Conservation (phyloP, 2,329 filamentous ascomycete species). For the Colletotrichum sp. region DNA sequence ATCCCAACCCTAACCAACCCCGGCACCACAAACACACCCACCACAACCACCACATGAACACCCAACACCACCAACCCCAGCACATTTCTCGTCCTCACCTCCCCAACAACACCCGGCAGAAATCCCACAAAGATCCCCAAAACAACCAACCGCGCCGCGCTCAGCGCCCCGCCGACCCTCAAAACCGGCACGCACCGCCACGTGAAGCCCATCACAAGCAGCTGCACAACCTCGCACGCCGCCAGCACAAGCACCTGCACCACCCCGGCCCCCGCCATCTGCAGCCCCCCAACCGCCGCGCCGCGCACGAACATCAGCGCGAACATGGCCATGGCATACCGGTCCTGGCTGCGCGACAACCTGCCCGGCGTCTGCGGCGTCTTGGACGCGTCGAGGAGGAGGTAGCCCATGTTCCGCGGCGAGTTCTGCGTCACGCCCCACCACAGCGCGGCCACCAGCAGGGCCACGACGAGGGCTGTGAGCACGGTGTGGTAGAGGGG, state of each 20-base stretch:
- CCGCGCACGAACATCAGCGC: conserved; percentile 68
- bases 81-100: neutral
- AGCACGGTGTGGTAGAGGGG: conserved; percentile 37
- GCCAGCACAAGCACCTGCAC: conserved; percentile 73
- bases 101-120: neutral
- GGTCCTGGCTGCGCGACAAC: conserved; percentile 59
- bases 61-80: neutral
- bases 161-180: neutral
- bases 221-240: conserved; percentile 72
- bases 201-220: conserved; percentile 69
- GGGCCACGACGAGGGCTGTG: conserved; percentile 15
- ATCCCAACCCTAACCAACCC: neutral
- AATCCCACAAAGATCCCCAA: neutral
- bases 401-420: conserved; percentile 29
- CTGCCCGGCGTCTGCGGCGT: conserved; percentile 56
- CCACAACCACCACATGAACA: neutral
- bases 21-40: neutral
- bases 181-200: neutral
- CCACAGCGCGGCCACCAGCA: conserved; percentile 27
- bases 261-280: conserved; percentile 49
- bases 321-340: conserved; percentile 68
- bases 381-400: conserved; percentile 58
- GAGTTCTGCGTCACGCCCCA: conserved; percentile 28
- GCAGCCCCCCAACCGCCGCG: conserved; percentile 70
- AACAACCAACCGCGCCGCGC: neutral